Evolutionary conservation across 2,329 filamentous ascomycete genomes (phyloP).

Genomic region (Rhynchosporium agropyri): DNA sequence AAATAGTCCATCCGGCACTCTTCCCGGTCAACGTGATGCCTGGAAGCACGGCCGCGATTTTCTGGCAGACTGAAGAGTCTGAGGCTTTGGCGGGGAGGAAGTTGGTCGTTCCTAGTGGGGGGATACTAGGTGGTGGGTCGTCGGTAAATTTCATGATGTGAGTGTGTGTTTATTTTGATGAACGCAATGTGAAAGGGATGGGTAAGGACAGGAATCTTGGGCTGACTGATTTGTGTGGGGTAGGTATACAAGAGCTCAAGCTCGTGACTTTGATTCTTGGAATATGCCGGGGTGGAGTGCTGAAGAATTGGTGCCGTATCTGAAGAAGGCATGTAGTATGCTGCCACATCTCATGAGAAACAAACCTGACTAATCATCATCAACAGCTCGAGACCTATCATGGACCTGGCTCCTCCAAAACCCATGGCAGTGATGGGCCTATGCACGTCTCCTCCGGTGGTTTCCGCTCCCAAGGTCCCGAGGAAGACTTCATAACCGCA

Average conservation of each 20-base stretch:
- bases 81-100: background rate
- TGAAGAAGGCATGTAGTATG: background rate
- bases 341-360: too few relatives aligned
- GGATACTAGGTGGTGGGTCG: constrained; percentile 1
- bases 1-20: constrained; percentile 41
- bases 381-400: constrained; percentile 56
- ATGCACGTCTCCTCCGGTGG: constrained; percentile 55
- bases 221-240: background rate
- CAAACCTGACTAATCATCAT: background rate
- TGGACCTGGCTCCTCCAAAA: constrained; percentile 19
- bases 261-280: constrained; percentile 9
- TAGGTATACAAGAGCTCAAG: constrained; percentile 17
- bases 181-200: too few relatives aligned
- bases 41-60: background rate
- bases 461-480: constrained; percentile 43
- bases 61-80: constrained; percentile 8
- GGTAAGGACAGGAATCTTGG: too few relatives aligned
- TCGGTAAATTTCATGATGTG: constrained; percentile 14
- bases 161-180: background rate
- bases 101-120: background rate
- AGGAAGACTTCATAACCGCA: constrained; percentile 54
- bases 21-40: background rate
- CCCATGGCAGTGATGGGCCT: constrained; percentile 57
- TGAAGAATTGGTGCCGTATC: constrained; percentile 8
- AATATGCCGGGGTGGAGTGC: constrained; percentile 13